phyloP scores from a whole-genome alignment of 1,139 yeast genomes.

The Geotrichum aggregatum region DNA sequence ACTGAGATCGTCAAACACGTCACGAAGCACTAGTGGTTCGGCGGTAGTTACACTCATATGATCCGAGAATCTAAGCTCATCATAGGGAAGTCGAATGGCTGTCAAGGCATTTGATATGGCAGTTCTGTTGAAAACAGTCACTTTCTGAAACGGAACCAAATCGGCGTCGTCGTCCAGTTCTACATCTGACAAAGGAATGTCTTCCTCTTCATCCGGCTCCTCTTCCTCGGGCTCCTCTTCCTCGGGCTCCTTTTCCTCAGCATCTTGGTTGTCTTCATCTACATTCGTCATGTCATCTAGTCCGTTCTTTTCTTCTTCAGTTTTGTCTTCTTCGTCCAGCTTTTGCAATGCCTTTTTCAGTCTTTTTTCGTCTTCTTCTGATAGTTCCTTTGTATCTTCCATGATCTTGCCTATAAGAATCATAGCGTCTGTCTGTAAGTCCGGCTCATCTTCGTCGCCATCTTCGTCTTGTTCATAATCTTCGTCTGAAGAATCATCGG shows the following conservation, averaged over 20 bases:
- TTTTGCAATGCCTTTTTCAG: conserved; percentile 22
- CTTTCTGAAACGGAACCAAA: conserved; percentile 40
- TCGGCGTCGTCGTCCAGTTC: conserved; percentile 3
- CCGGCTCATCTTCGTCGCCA: conserved; percentile 22
- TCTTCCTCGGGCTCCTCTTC: conserved; percentile 10
- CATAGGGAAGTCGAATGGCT: conserved; percentile 36
- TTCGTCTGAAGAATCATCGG: conserved; percentile 5
- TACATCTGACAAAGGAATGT: conserved; percentile 4
- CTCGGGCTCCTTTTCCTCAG: not conserved
- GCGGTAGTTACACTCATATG: not conserved
- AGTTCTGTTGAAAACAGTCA: conserved; percentile 51
- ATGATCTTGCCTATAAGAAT: conserved; percentile 12
- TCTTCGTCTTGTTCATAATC: conserved; percentile 22
- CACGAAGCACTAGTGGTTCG: not conserved
- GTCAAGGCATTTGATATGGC: conserved; percentile 39
- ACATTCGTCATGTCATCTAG: not conserved
- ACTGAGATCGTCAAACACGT: conserved; percentile 51
- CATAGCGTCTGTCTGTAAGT: conserved; percentile 12
- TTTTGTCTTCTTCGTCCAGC: conserved; percentile 23
- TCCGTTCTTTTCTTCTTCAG: not conserved
- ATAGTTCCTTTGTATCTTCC: conserved; percentile 20
- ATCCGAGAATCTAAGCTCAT: conserved; percentile 56
- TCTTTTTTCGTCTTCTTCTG: conserved; percentile 30
- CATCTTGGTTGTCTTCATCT: conserved; percentile 1
- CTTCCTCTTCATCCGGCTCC: conserved; percentile 9